These are phyloP conservation scores for Ophiostoma triangulosporum DNA, from an alignment of 2,329 filamentous ascomycete species.

Conservation along the genomic window DNA sequence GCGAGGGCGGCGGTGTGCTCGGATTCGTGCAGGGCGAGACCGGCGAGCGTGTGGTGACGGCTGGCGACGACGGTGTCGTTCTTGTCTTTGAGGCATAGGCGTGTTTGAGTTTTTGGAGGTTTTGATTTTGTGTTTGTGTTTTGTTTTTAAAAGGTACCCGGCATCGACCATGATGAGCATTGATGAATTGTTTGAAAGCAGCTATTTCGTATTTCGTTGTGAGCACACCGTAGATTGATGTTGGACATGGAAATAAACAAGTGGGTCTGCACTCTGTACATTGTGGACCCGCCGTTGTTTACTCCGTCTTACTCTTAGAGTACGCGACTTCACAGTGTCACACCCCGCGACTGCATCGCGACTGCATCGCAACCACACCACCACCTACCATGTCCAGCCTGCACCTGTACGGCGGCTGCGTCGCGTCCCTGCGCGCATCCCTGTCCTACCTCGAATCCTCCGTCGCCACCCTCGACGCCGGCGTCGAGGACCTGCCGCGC, in stretches of 20 bases:
- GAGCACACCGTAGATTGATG: too few species aligned
- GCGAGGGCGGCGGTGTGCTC: slow-evolving; percentile 76
- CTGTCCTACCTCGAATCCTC: slow-evolving; percentile 47
- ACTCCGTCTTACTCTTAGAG: too few species aligned
- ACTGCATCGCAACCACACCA: neutral
- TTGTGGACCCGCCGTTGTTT: too few species aligned
- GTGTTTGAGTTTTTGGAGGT: neutral
- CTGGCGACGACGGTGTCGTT: slow-evolving; percentile 69
- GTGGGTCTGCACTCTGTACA: too few species aligned
- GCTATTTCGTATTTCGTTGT: too few species aligned
- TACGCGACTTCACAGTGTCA: too few species aligned
- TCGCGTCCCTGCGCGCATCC: slow-evolving; percentile 45
- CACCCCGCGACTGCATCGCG: neutral
- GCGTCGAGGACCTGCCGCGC: slow-evolving; percentile 43
- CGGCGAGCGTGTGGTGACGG: slow-evolving; percentile 68
- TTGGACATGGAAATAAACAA: too few species aligned
- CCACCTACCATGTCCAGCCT: slow-evolving; percentile 1
- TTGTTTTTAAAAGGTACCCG: neutral
- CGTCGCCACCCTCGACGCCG: slow-evolving; percentile 40
- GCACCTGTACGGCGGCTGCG: slow-evolving; percentile 39
- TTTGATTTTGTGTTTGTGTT: neutral
- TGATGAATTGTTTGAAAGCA: too few species aligned
- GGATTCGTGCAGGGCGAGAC: slow-evolving; percentile 75
- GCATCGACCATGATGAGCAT: neutral
- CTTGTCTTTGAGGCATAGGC: slow-evolving; percentile 50